A percentile compares a stretch with the other conserved stretches of the same genome.
Conservation (phyloP, 768 basidiomycete genomes). For the Mycena sanguinolenta region DNA sequence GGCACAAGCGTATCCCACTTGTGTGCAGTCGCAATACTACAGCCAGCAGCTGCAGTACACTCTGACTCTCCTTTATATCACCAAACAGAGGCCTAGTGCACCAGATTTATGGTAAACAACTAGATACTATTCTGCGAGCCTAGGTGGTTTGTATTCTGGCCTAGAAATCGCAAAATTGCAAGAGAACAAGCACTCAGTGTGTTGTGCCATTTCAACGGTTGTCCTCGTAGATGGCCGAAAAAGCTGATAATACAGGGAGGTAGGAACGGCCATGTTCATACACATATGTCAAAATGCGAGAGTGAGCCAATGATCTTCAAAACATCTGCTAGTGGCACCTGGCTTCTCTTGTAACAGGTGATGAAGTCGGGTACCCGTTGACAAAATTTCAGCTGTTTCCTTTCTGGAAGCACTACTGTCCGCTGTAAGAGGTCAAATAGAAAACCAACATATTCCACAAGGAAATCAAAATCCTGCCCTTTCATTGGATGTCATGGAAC, state of each 20-base stretch:
- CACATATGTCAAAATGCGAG: constrained; percentile 6
- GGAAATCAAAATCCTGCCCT: constrained; percentile 19
- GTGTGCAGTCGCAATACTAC: too few species aligned
- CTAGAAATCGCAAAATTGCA: too few species aligned
- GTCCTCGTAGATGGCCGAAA: background rate
- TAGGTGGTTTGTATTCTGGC: too few species aligned
- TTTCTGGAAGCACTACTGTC: too few species aligned
- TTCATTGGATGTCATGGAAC: constrained; percentile 7
- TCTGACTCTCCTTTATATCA: too few species aligned
- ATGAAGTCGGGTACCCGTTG: constrained; percentile 8
- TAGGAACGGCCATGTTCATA: constrained; percentile 4
- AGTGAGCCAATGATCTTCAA: background rate
- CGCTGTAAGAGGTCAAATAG: constrained; percentile 3
- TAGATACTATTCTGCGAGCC: too few species aligned
- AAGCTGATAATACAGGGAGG: constrained; percentile 7
- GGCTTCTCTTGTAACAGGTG: background rate
- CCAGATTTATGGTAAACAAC: too few species aligned
- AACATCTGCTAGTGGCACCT: background rate
- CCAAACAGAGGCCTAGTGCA: too few species aligned
- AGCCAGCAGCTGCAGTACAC: too few species aligned
- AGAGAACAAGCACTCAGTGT: too few species aligned
- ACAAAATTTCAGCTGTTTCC: background rate
- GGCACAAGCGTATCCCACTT: too few species aligned
- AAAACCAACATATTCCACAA: constrained; percentile 14
- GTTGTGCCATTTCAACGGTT: background rate